Conservation (phyloP, 1,284 basidiomycete genomes). For the Hemileia vastatrix region DNA sequence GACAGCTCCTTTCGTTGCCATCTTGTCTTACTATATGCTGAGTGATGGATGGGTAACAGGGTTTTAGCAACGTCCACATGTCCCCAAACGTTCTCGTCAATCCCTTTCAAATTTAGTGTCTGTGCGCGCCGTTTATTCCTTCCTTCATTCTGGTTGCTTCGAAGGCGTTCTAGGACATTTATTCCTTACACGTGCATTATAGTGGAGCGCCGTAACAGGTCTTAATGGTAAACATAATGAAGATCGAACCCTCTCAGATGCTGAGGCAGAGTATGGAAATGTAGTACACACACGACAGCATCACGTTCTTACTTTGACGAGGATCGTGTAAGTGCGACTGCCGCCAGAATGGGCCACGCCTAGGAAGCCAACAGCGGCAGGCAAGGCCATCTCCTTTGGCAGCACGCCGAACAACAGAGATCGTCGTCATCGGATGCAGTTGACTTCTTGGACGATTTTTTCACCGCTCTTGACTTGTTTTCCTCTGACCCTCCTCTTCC, state of each 20-base stretch:
- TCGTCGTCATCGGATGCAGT: conserved; percentile 51
- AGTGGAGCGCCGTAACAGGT: no score
- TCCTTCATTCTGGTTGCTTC: no score
- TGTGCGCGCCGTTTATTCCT: no score
- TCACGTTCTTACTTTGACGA: neutral
- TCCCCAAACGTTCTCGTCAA: no score
- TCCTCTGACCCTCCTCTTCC: conserved; percentile 44
- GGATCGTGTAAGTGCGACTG: neutral
- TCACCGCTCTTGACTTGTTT: conserved; percentile 28
- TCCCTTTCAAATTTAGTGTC: no score
- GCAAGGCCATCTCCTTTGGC: conserved; percentile 84
- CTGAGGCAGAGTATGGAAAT: neutral
- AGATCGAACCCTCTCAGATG: neutral
- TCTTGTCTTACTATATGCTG: neutral
- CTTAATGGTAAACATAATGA: neutral
- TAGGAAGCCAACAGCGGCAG: conserved; percentile 86
- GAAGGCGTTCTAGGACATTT: no score
- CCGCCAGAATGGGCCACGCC: conserved; percentile 53
- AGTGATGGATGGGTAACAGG: no score
- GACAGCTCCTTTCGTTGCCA: neutral
- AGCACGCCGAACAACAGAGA: conserved; percentile 63
- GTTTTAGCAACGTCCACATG: no score
- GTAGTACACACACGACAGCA: neutral
- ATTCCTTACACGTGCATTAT: no score
- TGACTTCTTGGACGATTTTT: conserved; percentile 39